Evolutionary conservation across 2,329 filamentous ascomycete species (phyloP).

Genomic region (Curvularia sp.): DNA sequence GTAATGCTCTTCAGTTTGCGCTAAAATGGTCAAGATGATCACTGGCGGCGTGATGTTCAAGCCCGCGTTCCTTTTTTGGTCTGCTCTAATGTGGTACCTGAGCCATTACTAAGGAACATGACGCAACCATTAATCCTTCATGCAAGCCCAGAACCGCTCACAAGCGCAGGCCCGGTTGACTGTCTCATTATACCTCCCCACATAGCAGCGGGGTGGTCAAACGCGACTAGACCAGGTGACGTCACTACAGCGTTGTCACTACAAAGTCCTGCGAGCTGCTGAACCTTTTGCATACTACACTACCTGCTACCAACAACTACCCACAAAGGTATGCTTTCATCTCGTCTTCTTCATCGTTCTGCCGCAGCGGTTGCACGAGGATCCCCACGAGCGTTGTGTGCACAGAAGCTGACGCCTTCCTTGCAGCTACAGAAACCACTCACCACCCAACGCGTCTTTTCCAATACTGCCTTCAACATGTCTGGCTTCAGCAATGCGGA

Average conservation of each 20-base stretch:
- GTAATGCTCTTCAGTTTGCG: constrained; percentile 15
- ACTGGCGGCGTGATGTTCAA: constrained; percentile 2
- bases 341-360: constrained; percentile 14
- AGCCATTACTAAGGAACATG: constrained; percentile 9
- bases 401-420: constrained; percentile 30
- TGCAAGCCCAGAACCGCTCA: constrained; percentile 7
- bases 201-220: constrained; percentile 19
- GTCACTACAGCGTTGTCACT: constrained; percentile 22
- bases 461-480: constrained; percentile 33
- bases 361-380: constrained; percentile 14
- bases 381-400: constrained; percentile 17
- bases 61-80: constrained; percentile 3
- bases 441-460: constrained; percentile 17
- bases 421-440: constrained; percentile 23
- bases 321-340: constrained; percentile 23
- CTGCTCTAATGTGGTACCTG: constrained; percentile 1
- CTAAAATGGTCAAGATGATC: constrained; percentile 5
- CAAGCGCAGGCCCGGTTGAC: constrained; percentile 10
- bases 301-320: constrained; percentile 6
- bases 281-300: constrained; percentile 8
- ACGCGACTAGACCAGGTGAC: constrained; percentile 20
- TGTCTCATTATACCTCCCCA: constrained; percentile 16
- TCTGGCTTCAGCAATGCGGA: constrained; percentile 50
- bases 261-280: constrained; percentile 24
- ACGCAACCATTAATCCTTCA: constrained; percentile 19